Base-by-base conservation (phyloP, 768 basidiomycete genomes). In the Hebeloma cylindrosporum region DNA sequence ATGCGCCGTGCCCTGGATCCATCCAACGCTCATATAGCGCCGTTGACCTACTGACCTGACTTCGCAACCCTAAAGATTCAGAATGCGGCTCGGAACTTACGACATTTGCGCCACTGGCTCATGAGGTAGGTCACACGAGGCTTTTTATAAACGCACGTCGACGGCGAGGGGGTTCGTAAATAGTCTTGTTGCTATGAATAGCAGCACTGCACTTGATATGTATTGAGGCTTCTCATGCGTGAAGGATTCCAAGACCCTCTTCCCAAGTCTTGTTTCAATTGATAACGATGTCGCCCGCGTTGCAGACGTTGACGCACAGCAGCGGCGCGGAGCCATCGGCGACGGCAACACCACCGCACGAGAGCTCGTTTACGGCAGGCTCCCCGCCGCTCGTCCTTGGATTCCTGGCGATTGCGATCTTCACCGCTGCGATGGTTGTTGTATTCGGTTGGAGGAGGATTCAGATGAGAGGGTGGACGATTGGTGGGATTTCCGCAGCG, bases 331-430 rank as follows among this genome's bases (percentile, higher is more conserved):
- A 44, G 20, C 23, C 42, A 18, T 38, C 44, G 23, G 35, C 52
- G 4, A 40, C 44, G 16, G 42, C 51, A 10, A 34, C 48, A 23
- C 21, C 28, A 13, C 41, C 18, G 8, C 41, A 29, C 4, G 35
- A 20, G 17, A 26, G 26, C 11, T 63, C 71, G 49, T 53, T 65
- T n/a, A 53, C 66, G 1, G 52, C 52, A 1, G 67, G 64, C 8
- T 79, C 78, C 0, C 76, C 79, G 0, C 77, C 78, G 5, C 67
- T 83, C 51, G 75, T 85, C 34, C 68, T 83, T 27, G 79, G 75
- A 2, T 79, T 82, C 54, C 62, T 85, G 18, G 75, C 77, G n/a
- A 71, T 81, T 21, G 79, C 77, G 3, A 54, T 85, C 13, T 79
- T 83, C 50, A 60, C 65, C 14, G 60, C 70, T n/a, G 69, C 69